Conservation (phyloP, 2,329 filamentous ascomycete genomes). For the Davidsoniella eucalypti region DNA sequence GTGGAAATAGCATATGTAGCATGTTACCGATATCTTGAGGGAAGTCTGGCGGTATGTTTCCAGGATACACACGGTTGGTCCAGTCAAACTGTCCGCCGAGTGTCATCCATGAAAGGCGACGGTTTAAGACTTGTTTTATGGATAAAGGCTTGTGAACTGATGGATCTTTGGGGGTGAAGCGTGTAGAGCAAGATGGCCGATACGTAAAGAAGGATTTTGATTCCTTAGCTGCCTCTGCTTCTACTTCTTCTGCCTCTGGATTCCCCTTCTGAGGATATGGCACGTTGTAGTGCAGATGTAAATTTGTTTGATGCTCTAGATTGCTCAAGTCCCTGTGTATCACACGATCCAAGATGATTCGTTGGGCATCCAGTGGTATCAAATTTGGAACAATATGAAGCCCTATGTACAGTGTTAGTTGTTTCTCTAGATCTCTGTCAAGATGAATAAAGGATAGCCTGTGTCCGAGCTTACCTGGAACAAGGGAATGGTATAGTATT, state of each 20-base stretch:
- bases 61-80: constrained; percentile 71
- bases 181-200: constrained; percentile 32
- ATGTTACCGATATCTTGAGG: constrained; percentile 55
- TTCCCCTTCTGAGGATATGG: constrained; percentile 30
- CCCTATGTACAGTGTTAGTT: constrained; percentile 32
- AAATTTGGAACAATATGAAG: constrained; percentile 63
- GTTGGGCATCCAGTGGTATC: constrained; percentile 53
- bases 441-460: background rate
- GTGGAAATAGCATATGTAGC: constrained; percentile 54
- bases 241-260: too few relatives aligned
- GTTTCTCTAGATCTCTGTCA: background rate
- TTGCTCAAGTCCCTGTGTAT: constrained; percentile 63
- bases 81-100: constrained; percentile 94
- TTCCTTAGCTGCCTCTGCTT: constrained; percentile 11
- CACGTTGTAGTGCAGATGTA: constrained; percentile 68
- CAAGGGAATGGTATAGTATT: constrained; percentile 46
- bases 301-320: constrained; percentile 65
- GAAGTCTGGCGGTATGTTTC: constrained; percentile 50
- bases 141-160: constrained; percentile 58
- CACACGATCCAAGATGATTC: constrained; percentile 51
- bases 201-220: constrained; percentile 38
- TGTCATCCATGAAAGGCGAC: constrained; percentile 82
- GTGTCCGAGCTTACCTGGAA: constrained; percentile 43
- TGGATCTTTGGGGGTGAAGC: constrained; percentile 52
- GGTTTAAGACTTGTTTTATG: constrained; percentile 53